Evolutionary conservation across 345 rosid species (phyloP).

Genomic region (Lepidium didymum): DNA sequence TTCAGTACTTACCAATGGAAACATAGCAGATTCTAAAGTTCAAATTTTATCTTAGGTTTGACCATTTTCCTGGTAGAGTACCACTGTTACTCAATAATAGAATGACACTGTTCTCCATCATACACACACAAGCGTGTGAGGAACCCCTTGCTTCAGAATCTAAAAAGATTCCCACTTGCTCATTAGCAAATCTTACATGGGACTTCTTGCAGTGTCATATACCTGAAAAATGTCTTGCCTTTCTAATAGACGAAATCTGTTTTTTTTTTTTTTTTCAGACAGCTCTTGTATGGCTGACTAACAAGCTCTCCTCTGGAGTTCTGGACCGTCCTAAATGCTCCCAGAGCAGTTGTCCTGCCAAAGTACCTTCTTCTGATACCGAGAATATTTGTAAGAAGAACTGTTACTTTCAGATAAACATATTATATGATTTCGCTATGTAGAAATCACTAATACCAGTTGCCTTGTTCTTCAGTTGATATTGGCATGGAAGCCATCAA

Average conservation of each 20-base stretch:
- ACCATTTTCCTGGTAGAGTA: too few species aligned
- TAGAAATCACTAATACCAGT: constrained; percentile 3
- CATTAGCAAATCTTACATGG: neutral
- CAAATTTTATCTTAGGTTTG: too few species aligned
- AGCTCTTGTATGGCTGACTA: constrained; percentile 65
- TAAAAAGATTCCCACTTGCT: neutral
- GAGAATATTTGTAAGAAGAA: constrained; percentile 44
- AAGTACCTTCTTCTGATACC: constrained; percentile 24
- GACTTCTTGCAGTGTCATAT: neutral
- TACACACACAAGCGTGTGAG: neutral
- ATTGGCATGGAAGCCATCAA: constrained; percentile 69
- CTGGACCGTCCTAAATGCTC: constrained; percentile 71
- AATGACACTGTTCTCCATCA: neutral
- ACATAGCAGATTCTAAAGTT: neutral
- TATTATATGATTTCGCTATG: neutral
- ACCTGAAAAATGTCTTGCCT: neutral
- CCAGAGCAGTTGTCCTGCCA: constrained; percentile 32
- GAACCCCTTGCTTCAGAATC: neutral
- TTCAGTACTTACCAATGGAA: neutral
- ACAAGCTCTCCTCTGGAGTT: constrained; percentile 80
- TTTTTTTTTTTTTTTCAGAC: constrained; percentile 37
- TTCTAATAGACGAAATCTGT: constrained; percentile 3
- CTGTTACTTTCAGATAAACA: neutral
- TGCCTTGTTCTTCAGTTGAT: constrained; percentile 31
- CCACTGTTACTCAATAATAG: too few species aligned